Base-by-base conservation (phyloP, 202 grass and related monocot species). In the Schoenoplectus tabernaemontani region DNA sequence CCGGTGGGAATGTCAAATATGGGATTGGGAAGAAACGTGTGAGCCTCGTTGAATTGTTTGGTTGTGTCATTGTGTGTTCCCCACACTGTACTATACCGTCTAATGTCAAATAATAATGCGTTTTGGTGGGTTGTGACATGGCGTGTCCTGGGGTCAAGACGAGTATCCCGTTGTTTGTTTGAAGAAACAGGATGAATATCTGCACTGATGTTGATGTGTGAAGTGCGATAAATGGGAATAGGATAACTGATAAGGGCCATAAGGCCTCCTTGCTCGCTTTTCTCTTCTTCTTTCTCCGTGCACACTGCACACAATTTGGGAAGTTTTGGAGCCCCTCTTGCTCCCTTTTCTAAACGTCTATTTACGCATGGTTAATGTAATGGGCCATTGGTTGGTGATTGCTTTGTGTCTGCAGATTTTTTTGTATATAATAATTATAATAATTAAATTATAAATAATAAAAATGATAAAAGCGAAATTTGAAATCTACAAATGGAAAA, bases 91-190 rank as follows among this genome's bases (percentile, higher is more conserved):
- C 62, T n/a, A 3, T 60, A 30, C 57, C 11, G 8, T 9, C 19
- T 58, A 20, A 4, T 58, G 56, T 23, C 4, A 9, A 30, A 22
- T 59, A 9, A 10, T 48, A 12, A 8, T 48, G 66, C 3, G 5
- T 59, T 69, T 69, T 68, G 65, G 65, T 69, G 65, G 65, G 39
- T 69, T 69, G 20, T 70, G 66, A 26, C 66, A 70, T 70, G 66
- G 62, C 15, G 34, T n/a, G n/a, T n/a, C n/a, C n/a, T n/a, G n/a
- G n/a, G n/a, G n/a, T n/a, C n/a, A n/a, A n/a, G n/a, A n/a, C 15
- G 34, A 23, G 65, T 44, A 70, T 48, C 10, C 24, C 58, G 11
- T 61, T 61, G 9, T 4, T 61, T 24, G 10, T 3, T 12, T 32
- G 24, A 61, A 59, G 23, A 59, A 59, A 61, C 67, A 30, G 48